A percentile compares a stretch with the other conserved stretches of the same genome.
Conservation (phyloP, 805 yeast species). For the Candida methanosorbosa region DNA sequence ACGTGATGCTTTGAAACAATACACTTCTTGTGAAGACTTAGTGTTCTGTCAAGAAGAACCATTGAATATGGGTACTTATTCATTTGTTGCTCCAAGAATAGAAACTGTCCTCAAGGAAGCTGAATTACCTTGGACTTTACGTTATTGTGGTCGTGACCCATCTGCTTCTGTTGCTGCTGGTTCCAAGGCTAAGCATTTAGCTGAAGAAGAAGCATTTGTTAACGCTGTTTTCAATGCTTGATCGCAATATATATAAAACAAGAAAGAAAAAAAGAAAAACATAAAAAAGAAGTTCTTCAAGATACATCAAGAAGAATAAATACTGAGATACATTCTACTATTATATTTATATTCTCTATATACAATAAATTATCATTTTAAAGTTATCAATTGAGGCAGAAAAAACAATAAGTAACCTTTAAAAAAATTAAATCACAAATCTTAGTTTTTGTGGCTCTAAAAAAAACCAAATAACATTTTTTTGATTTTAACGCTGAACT, state of each 20-base stretch:
- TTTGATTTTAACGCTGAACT: too few relatives aligned
- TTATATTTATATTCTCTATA: too few relatives aligned
- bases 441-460: too few relatives aligned
- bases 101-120: constrained; percentile 71
- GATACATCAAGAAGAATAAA: too few relatives aligned
- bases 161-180: constrained; percentile 99
- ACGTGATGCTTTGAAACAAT: constrained; percentile 71
- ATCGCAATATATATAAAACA: too few relatives aligned
- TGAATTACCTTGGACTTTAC: constrained; percentile 43
- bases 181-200: constrained; percentile 75
- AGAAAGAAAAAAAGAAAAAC: too few relatives aligned
- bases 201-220: constrained; percentile 85
- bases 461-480: too few relatives aligned
- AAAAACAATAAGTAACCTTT: too few relatives aligned
- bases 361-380: too few relatives aligned
- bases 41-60: constrained; percentile 99
- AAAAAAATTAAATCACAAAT: too few relatives aligned
- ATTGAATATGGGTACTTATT: constrained; percentile 90
- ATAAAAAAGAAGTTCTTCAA: neutral
- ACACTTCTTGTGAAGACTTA: constrained; percentile 77
- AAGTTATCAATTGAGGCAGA: too few relatives aligned
- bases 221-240: constrained; percentile 77
- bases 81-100: constrained; percentile 76
- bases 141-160: constrained; percentile 98
- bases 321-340: too few relatives aligned